Evolutionary conservation across 805 yeast species (phyloP), one percentile per base, ranked within the genome.

Genomic region (Torulaspora delbrueckii): DNA sequence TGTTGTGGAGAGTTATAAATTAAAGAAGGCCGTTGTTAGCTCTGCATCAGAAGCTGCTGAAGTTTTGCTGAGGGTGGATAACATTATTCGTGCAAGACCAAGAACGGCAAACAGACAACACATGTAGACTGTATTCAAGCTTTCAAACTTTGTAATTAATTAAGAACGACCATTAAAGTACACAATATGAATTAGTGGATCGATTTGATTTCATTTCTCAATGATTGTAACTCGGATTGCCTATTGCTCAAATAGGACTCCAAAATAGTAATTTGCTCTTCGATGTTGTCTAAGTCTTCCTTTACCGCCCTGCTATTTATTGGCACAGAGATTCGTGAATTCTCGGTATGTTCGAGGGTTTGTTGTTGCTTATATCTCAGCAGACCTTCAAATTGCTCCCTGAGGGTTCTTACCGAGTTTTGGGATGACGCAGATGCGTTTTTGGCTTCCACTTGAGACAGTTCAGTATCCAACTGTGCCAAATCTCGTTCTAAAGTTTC

Each of bases 41-140:
- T 83, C 95, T 38, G 98, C 99, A 4, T 76, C 96, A n/a, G 99
- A 93, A 72, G 99, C 99, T 26, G 95, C 98, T 4, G 98, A 93
- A 72, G 90, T 93, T 39, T 76, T 93, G 55, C 72, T 93, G 60
- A 81, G 99, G 65, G 99, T 93, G 35, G 99, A 93, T 66, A 91
- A 93, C 68, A 93, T 93, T 55, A 87, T 93, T 53, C 82, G 96
- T 56, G 98, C 99, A 27, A 90, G 86, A 67, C 99, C 99, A 53
- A 78, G 99, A 70, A 90, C 99, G 36, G 96, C 97, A 33, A 91
- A 86, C 71, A 79, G 96, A 74, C 82, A 79, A 55, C 60, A 52
- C 37, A 57, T 58, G 65, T 61, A 56, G 56, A 46, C 36, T 37
- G 47, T 41, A 40, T 40, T 22, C 18, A 40, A 32, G 43, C 43